phyloP scores from a whole-genome alignment of 2,329 filamentous ascomycete genomes.

The Neofusicoccum laricinum region DNA sequence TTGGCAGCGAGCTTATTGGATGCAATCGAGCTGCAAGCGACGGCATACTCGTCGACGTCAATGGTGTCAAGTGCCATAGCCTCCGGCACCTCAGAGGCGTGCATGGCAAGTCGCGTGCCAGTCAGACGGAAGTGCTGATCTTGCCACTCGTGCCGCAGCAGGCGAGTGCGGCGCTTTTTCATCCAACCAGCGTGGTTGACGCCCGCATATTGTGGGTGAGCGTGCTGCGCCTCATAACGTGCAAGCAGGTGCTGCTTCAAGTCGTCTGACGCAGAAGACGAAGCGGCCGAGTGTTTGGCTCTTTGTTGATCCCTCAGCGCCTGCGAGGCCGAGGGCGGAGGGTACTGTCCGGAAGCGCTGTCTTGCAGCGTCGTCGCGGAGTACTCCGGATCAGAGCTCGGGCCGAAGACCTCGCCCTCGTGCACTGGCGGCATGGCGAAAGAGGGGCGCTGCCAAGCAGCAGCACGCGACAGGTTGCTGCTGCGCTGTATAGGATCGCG shows the following conservation, averaged over 20 bases:
- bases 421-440: slow-evolving; percentile 68
- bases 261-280: slow-evolving; percentile 13
- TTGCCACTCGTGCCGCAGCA: slow-evolving; percentile 91
- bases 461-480: slow-evolving; percentile 39
- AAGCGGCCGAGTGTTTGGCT: neutral
- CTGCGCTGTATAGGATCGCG: slow-evolving; percentile 49
- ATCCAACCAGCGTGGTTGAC: slow-evolving; percentile 80
- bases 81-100: slow-evolving; percentile 50
- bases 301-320: slow-evolving; percentile 13
- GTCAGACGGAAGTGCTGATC: slow-evolving; percentile 87
- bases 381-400: slow-evolving; percentile 26
- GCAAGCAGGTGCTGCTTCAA: slow-evolving; percentile 12
- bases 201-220: slow-evolving; percentile 38
- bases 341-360: slow-evolving; percentile 14
- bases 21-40: slow-evolving; percentile 75
- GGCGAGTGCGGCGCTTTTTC: slow-evolving; percentile 86
- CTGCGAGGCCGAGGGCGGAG: neutral
- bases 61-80: slow-evolving; percentile 75
- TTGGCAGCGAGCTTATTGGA: slow-evolving; percentile 82
- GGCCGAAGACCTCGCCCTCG: slow-evolving; percentile 56
- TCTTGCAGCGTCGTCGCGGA: slow-evolving; percentile 20
- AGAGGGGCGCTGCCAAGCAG: slow-evolving; percentile 59
- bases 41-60: slow-evolving; percentile 84
- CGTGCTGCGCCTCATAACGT: slow-evolving; percentile 27
- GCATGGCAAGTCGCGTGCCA: slow-evolving; percentile 62